Percentiles rank a stretch among this genome's conserved stretches.
phyloP scores from a whole-genome alignment of 2,329 filamentous ascomycete species.

The Fusarium solani-melongenae region DNA sequence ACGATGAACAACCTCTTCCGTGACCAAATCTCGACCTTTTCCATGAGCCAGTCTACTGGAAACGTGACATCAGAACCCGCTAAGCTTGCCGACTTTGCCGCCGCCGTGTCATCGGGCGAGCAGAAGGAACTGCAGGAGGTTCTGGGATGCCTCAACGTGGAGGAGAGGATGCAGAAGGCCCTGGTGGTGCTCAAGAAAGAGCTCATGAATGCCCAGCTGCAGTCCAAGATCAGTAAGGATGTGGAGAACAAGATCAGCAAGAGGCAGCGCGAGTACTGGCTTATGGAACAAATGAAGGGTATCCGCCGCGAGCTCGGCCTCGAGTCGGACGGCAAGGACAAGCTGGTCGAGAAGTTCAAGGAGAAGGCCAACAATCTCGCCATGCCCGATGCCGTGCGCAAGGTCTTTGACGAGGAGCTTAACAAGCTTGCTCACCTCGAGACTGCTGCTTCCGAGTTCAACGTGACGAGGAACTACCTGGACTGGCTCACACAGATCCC shows the following conservation, averaged over 20 bases:
- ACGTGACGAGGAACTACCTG: conserved; percentile 96
- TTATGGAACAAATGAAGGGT: conserved; percentile 99
- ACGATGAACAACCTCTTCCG: conserved; percentile 94
- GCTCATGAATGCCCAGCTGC: conserved; percentile 96
- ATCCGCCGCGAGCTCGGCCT: conserved; percentile 95
- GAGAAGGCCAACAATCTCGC: conserved; percentile 93
- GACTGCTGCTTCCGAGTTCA: conserved; percentile 96
- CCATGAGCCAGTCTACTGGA: conserved; percentile 92
- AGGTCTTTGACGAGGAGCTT: conserved; percentile 97
- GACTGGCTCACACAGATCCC: conserved; percentile 99
- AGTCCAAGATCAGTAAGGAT: conserved; percentile 97
- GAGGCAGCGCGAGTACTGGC: conserved; percentile 95
- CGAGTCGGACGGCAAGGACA: conserved; percentile 98
- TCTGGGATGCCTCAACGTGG: conserved; percentile 87
- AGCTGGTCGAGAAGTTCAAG: conserved; percentile 96
- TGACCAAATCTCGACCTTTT: conserved; percentile 97
- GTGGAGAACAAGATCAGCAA: conserved; percentile 98
- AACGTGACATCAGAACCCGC: conserved; percentile 96
- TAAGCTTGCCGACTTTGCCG: conserved; percentile 96
- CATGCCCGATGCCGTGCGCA: conserved; percentile 96
- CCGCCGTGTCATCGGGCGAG: conserved; percentile 94
- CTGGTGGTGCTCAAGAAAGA: conserved; percentile 96
- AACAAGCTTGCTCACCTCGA: conserved; percentile 97
- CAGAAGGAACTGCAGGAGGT: conserved; percentile 93
- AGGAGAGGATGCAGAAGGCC: conserved; percentile 91